These are phyloP conservation scores for Esteya vermicola DNA, from an alignment of 2,329 filamentous ascomycete genomes.

Conservation along the genomic window DNA sequence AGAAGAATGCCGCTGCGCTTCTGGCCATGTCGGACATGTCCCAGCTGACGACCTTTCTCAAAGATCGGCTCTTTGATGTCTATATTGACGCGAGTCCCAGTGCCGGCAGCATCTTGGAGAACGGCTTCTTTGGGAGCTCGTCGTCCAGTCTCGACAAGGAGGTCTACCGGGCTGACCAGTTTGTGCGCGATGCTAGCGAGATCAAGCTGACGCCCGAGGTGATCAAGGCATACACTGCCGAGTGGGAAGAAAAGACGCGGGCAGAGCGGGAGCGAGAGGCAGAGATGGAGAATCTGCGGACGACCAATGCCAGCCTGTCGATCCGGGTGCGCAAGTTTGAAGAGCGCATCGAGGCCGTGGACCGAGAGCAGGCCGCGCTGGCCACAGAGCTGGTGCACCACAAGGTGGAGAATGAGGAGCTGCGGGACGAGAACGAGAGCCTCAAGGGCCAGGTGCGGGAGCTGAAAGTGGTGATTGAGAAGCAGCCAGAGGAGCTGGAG, in stretches of 20 bases:
- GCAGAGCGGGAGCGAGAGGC: slow-evolving; percentile 67
- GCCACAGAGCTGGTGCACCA: slow-evolving; percentile 83
- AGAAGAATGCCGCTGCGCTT: slow-evolving; percentile 71
- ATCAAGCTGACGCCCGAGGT: slow-evolving; percentile 73
- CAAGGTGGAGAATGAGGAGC: slow-evolving; percentile 84
- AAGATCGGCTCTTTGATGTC: slow-evolving; percentile 87
- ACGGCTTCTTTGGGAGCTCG: slow-evolving; percentile 91
- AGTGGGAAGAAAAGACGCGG: slow-evolving; percentile 90
- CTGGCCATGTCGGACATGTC: slow-evolving; percentile 85
- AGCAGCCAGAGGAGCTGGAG: slow-evolving; percentile 81
- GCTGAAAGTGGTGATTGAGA: slow-evolving; percentile 73
- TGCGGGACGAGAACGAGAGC: slow-evolving; percentile 81
- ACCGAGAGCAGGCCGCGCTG: slow-evolving; percentile 79
- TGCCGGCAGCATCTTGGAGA: slow-evolving; percentile 84
- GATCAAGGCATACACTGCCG: slow-evolving; percentile 63
- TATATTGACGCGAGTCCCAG: slow-evolving; percentile 94
- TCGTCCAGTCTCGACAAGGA: slow-evolving; percentile 86
- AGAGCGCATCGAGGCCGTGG: slow-evolving; percentile 74
- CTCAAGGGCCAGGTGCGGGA: slow-evolving; percentile 75
- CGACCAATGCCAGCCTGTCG: slow-evolving; percentile 52
- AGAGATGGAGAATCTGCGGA: slow-evolving; percentile 62
- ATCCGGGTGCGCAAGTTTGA: slow-evolving; percentile 72
- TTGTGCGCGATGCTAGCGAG: slow-evolving; percentile 84
- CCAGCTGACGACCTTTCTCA: slow-evolving; percentile 75
- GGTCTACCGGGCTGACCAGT: slow-evolving; percentile 83